These are phyloP conservation scores for Apiospora malaysiana DNA, from an alignment of 2,329 filamentous ascomycete species.

Conservation along the genomic window DNA sequence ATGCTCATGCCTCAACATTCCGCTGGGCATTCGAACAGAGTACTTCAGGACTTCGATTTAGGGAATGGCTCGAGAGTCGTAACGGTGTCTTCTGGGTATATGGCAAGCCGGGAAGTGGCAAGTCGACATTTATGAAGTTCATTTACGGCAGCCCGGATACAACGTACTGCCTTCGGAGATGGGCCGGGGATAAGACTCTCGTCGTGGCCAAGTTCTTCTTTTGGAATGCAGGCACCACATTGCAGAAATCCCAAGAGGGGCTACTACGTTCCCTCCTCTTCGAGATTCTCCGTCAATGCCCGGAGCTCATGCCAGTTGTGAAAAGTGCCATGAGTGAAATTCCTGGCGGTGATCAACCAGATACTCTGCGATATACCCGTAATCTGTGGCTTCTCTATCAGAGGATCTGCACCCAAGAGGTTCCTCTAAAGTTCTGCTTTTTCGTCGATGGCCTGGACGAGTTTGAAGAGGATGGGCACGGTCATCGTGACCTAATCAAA, in stretches of 20 bases:
- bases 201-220: constrained; percentile 25
- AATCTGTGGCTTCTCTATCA: background rate
- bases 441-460: constrained; percentile 25
- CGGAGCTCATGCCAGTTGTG: constrained; percentile 17
- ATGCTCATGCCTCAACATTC: background rate
- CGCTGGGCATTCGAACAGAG: background rate
- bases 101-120: constrained; percentile 24
- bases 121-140: constrained; percentile 28
- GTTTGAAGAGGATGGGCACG: background rate
- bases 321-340: background rate
- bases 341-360: background rate
- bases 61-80: constrained; percentile 19
- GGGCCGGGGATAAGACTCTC: constrained; percentile 22
- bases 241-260: constrained; percentile 26
- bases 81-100: constrained; percentile 22
- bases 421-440: constrained; percentile 9
- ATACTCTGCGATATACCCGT: background rate
- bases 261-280: constrained; percentile 22
- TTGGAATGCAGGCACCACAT: constrained; percentile 21
- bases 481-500: background rate
- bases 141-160: background rate
- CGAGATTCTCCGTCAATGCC: constrained; percentile 18
- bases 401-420: background rate
- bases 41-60: background rate
- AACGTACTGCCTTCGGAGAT: background rate